Evolutionary conservation across 2,329 filamentous ascomycete species (phyloP).

Genomic region (Bipolaris victoriae): DNA sequence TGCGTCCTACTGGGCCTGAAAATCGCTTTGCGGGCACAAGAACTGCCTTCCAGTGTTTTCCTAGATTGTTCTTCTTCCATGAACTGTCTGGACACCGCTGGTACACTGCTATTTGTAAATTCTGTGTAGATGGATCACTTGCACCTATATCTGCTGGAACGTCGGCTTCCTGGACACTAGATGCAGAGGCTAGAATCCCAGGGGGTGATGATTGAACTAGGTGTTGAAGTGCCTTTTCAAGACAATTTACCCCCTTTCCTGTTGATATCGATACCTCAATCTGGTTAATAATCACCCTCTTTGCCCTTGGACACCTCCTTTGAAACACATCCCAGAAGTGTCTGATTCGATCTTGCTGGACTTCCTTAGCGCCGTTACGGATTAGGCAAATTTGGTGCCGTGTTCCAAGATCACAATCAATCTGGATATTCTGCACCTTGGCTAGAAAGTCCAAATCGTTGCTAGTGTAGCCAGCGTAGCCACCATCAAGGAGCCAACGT

Average conservation of each 20-base stretch:
- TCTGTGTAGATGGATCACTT: neutral
- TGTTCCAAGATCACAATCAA: slow-evolving; percentile 9
- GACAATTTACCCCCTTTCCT: neutral
- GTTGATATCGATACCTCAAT: neutral
- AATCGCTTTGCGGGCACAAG: neutral
- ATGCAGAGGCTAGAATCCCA: neutral
- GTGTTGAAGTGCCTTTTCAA: neutral
- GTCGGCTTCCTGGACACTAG: neutral
- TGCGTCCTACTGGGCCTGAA: neutral
- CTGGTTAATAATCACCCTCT: neutral
- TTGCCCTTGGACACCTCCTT: neutral
- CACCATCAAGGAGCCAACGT: slow-evolving; percentile 18
- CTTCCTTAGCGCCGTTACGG: no score
- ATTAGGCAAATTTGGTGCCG: neutral
- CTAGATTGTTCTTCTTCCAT: neutral
- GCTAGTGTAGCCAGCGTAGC: slow-evolving; percentile 15
- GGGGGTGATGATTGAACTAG: neutral
- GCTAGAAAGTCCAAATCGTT: slow-evolving; percentile 18
- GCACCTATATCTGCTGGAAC: neutral
- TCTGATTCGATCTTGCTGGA: neutral
- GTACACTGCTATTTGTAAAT: neutral
- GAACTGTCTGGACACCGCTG: neutral
- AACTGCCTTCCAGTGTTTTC: neutral
- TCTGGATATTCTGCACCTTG: slow-evolving; percentile 21
- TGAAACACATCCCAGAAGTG: neutral